phyloP scores from a whole-genome alignment of 1,284 basidiomycete genomes.

The Hymenochaete sp. region DNA sequence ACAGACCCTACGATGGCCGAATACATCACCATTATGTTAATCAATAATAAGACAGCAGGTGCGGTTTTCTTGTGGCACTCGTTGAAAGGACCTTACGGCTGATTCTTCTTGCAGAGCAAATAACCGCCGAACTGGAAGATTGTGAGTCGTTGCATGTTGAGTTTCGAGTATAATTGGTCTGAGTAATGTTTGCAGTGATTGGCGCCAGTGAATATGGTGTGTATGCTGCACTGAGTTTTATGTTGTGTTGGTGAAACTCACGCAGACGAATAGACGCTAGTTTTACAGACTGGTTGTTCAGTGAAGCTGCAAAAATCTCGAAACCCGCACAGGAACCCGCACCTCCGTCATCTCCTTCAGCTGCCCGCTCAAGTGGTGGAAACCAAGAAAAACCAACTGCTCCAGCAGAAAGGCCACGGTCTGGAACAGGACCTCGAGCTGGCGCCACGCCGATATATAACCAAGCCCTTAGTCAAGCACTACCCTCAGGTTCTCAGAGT shows the following conservation, averaged over 20 bases:
- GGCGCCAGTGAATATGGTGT: slow-evolving; percentile 32
- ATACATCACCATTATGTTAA: slow-evolving; percentile 87
- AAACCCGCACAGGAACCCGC: slow-evolving; percentile 23
- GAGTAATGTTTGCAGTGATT: slow-evolving; percentile 51
- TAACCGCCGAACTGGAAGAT: slow-evolving; percentile 73
- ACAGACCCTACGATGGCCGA: slow-evolving; percentile 84
- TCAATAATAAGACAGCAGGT: slow-evolving; percentile 81
- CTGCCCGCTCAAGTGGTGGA: too few species aligned
- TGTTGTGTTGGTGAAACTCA: slow-evolving; percentile 9
- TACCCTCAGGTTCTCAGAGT: slow-evolving; percentile 64
- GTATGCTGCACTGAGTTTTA: background rate
- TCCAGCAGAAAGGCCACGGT: background rate
- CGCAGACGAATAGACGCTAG: slow-evolving; percentile 42
- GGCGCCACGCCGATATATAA: slow-evolving; percentile 21
- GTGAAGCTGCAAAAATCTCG: slow-evolving; percentile 56
- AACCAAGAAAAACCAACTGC: too few species aligned
- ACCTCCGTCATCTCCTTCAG: slow-evolving; percentile 8
- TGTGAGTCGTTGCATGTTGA: slow-evolving; percentile 41
- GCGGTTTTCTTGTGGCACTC: slow-evolving; percentile 13
- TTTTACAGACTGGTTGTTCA: slow-evolving; percentile 81
- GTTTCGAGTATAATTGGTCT: slow-evolving; percentile 9
- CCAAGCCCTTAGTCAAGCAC: slow-evolving; percentile 44
- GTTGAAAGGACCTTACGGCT: background rate
- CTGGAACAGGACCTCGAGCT: slow-evolving; percentile 6
- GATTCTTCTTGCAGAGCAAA: slow-evolving; percentile 50